Base-by-base conservation (phyloP, 202 grass and related monocot species). In the Panicum virgatum region DNA sequence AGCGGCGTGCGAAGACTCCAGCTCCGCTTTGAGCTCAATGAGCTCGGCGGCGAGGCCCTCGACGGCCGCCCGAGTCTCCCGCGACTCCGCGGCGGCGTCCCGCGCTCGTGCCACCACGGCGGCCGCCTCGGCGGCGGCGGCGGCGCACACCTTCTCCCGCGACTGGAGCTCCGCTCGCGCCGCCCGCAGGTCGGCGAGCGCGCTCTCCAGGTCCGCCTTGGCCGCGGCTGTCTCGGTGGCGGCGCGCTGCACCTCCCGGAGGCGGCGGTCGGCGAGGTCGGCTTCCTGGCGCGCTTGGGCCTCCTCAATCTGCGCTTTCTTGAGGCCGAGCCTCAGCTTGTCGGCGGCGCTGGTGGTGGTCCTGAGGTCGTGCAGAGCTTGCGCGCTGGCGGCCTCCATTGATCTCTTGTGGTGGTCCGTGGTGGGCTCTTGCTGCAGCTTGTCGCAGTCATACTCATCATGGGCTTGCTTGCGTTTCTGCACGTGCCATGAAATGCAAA, bases 231-330 rank as follows among this genome's bases (percentile, higher is more conserved):
- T 86, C 59, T 84, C 84, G 30, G 46, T 25, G 25, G 74, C 63
- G 7, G 75, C 76, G 46, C 83, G 69, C 36, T 83, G 74, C 10
- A 54, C 7, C 39, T 92, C 89, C 23, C 69, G 77, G 34, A 90
- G 61, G 23, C 87, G 83, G 16, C 73, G 77, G 30, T 90, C 82
- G 10, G 90, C 86, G 43, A 93, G 84, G 59, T 94, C 90, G 26
- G 86, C 22, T 34, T 98, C 90, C 72, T 88, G 73, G 65, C 88
- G 84, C 44, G 86, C 95, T 34, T 78, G 86, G 29, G 73, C 66
- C 64, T 91, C 88, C 63, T 86, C 84, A 15, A 78, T 43, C 81
- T 86, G 78, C 2, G 86, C 84, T 16, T 73, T 88, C 86, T 98
- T 75, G 19, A 98, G 37, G 56, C 63, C 34, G 25, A 80, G 60